Evolutionary conservation across 148 eudicot genomes (phyloP).

Genomic region (Fallopia convolvulus): DNA sequence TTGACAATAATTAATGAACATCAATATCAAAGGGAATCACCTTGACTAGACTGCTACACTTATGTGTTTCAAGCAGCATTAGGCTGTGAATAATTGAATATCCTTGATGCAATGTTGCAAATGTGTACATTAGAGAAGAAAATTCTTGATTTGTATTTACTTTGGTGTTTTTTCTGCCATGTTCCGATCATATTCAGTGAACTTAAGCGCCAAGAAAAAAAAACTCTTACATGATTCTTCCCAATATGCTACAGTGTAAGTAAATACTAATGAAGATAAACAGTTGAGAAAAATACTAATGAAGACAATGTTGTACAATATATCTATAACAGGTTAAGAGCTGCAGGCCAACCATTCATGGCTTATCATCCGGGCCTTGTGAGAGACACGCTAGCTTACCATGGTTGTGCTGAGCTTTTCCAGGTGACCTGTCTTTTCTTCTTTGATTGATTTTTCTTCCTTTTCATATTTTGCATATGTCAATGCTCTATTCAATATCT

Average conservation of each 20-base stretch:
- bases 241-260: background rate
- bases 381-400: conserved; percentile 77
- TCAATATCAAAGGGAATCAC: background rate
- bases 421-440: conserved; percentile 41
- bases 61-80: background rate
- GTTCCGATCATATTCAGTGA: background rate
- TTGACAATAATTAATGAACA: background rate
- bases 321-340: conserved; percentile 50
- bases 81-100: background rate
- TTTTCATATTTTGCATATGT: background rate
- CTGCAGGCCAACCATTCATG: conserved; percentile 73
- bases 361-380: conserved; percentile 87
- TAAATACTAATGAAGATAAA: background rate
- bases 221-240: background rate
- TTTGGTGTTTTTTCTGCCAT: background rate
- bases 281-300: background rate
- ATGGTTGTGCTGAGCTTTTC: conserved; percentile 95
- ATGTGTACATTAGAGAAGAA: background rate
- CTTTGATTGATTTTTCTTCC: background rate
- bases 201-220: background rate
- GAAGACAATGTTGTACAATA: background rate
- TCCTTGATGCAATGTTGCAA: conserved; percentile 1
- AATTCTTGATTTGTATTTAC: background rate
- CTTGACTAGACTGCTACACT: background rate
- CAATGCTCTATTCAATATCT: background rate